Evolutionary conservation across 192 early-diverging fungal species (phyloP).

Genomic region (Rhizoclosmatium globosum): DNA sequence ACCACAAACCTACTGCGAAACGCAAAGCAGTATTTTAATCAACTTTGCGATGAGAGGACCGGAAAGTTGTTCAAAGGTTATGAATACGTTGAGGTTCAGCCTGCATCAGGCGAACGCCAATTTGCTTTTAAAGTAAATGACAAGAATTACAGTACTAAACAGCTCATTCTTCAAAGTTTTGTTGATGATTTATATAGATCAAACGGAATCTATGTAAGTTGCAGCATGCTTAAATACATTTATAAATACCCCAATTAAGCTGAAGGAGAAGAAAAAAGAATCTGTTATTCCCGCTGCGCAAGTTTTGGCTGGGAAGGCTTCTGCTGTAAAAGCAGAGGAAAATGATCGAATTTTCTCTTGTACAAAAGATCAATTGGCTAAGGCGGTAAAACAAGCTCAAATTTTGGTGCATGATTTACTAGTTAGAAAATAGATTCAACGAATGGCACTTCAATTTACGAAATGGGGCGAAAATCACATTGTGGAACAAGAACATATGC

Average conservation of each 20-base stretch:
- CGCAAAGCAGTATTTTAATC: constrained; percentile 48
- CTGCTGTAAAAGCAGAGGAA: constrained; percentile 12
- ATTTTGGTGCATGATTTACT: background rate
- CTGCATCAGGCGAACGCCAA: constrained; percentile 39
- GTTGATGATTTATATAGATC: constrained; percentile 54
- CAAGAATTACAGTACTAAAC: constrained; percentile 57
- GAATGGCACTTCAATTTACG: constrained; percentile 48
- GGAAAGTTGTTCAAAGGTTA: constrained; percentile 59
- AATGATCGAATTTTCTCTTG: constrained; percentile 55
- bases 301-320: background rate
- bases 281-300: background rate
- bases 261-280: constrained; percentile 13
- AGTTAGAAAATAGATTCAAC: constrained; percentile 37
- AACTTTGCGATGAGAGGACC: constrained; percentile 58
- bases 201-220: constrained; percentile 42
- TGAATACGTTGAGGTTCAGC: constrained; percentile 50
- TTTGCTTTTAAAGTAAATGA: constrained; percentile 55
- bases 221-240: background rate
- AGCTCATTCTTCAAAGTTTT: constrained; percentile 55
- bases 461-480: constrained; percentile 56
- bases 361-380: constrained; percentile 51
- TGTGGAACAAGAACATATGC: constrained; percentile 58
- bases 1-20: constrained; percentile 46
- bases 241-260: background rate
- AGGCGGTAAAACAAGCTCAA: constrained; percentile 41